A percentile compares a stretch with the other conserved stretches of the same genome.
These are phyloP conservation scores for Besnoitia besnoiti DNA, from an alignment of 169 alveolate genomes.

Conservation along the genomic window DNA sequence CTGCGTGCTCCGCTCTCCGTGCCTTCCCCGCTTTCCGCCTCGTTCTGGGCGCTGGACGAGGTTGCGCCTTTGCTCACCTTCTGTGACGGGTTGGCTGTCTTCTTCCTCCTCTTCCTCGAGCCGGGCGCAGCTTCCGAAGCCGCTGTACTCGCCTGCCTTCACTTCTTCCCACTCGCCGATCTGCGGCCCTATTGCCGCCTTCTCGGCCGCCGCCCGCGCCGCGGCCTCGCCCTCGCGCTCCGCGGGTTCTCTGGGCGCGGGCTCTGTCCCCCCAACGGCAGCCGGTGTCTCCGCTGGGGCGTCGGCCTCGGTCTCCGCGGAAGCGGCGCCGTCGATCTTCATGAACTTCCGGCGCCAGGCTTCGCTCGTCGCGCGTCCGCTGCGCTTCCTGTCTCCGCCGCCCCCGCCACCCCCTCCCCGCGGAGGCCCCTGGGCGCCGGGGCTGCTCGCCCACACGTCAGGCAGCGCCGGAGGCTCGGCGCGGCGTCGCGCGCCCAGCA, in stretches of 20 bases:
- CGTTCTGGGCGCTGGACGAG: too few species aligned
- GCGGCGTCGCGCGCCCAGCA: background rate
- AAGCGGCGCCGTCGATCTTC: background rate
- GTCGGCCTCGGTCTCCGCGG: background rate
- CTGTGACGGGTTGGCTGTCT: background rate
- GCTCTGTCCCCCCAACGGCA: background rate
- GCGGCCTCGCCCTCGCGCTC: background rate
- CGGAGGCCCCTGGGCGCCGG: background rate
- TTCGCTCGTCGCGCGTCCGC: slow-evolving; percentile 8
- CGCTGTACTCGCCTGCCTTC: slow-evolving; percentile 32
- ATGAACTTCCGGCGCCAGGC: background rate
- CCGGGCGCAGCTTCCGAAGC: background rate
- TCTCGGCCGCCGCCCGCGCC: background rate
- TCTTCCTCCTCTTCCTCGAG: slow-evolving; percentile 13
- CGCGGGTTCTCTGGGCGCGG: background rate
- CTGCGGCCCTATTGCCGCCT: background rate
- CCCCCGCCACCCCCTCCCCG: slow-evolving; percentile 31
- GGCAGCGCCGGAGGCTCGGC: background rate
- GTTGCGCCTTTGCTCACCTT: slow-evolving; percentile 3
- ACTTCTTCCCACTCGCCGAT: slow-evolving; percentile 29
- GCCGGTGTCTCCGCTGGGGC: background rate
- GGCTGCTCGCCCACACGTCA: background rate
- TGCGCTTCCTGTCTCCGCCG: background rate
- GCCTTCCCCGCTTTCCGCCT: too few species aligned
- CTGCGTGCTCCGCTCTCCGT: too few species aligned